These are phyloP conservation scores for Alternaria tenuissima DNA, from an alignment of 2,329 filamentous ascomycete genomes.

Conservation along the genomic window DNA sequence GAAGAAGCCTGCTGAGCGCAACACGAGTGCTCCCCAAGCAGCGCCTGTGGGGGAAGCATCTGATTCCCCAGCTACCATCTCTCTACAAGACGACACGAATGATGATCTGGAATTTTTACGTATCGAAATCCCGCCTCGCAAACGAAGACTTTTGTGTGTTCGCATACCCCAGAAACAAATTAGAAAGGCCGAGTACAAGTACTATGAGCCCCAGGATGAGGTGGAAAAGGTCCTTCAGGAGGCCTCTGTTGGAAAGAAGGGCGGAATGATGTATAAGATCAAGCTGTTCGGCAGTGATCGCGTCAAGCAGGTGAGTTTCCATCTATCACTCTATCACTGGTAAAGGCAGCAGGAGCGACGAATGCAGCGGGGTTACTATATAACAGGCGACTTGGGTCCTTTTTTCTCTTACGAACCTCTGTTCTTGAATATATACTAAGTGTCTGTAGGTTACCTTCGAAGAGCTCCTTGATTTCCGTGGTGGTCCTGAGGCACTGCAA, in stretches of 20 bases:
- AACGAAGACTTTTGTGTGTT: constrained; percentile 34
- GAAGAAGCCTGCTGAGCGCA: constrained; percentile 11
- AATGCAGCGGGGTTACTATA: not conserved
- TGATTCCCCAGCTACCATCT: constrained; percentile 21
- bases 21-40: not conserved
- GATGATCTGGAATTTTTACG: not conserved
- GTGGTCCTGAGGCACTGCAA: constrained; percentile 58
- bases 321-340: not conserved
- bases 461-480: constrained; percentile 54
- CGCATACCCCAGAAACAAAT: constrained; percentile 30
- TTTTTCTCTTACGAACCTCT: not conserved
- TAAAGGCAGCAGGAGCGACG: constrained; percentile 4
- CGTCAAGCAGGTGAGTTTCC: constrained; percentile 53
- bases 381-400: not conserved
- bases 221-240: constrained; percentile 55
- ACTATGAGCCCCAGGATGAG: constrained; percentile 41
- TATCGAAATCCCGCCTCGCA: not conserved
- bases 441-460: constrained; percentile 55
- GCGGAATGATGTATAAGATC: constrained; percentile 52
- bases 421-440: constrained; percentile 1
- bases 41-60: constrained; percentile 15
- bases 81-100: constrained; percentile 22
- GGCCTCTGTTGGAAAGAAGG: constrained; percentile 30
- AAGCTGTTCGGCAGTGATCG: constrained; percentile 54
- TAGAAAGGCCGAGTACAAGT: constrained; percentile 45